A percentile compares a stretch with the other conserved stretches of the same genome.
Conservation (phyloP, 2,329 filamentous ascomycete genomes). For the Neofusicoccum sp. region DNA sequence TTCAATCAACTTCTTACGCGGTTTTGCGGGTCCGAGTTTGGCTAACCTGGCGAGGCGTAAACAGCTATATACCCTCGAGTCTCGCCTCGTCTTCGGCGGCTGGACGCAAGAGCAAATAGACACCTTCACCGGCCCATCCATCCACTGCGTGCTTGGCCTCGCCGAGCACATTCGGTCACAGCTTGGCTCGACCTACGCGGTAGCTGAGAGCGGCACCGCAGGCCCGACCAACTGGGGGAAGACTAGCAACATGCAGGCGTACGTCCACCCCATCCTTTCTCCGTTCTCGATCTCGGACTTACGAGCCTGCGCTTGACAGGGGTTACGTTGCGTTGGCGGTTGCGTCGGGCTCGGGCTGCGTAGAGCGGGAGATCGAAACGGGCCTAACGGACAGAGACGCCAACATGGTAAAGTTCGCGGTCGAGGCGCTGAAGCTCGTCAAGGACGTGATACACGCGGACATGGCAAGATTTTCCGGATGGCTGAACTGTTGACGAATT, state of each 20-base stretch:
- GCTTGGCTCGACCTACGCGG: constrained; percentile 57
- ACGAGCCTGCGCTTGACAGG: constrained; percentile 28
- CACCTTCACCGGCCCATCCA: constrained; percentile 59
- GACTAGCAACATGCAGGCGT: constrained; percentile 57
- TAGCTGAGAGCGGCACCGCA: constrained; percentile 62
- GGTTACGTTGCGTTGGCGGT: constrained; percentile 65
- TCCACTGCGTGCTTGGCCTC: constrained; percentile 55
- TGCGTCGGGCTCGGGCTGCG: constrained; percentile 49
- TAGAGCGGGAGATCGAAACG: constrained; percentile 57
- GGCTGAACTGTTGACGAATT: constrained; percentile 5
- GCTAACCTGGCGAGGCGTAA: too few relatives aligned
- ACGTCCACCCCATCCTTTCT: constrained; percentile 19
- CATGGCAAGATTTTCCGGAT: constrained; percentile 9
- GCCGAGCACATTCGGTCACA: constrained; percentile 56
- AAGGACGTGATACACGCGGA: constrained; percentile 46
- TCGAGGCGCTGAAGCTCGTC: constrained; percentile 56
- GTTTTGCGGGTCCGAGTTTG: not conserved
- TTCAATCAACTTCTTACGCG: not conserved
- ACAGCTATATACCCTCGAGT: constrained; percentile 57
- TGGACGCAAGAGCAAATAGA: constrained; percentile 57
- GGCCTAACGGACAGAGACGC: constrained; percentile 54
- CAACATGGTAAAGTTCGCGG: constrained; percentile 64
- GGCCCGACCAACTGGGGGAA: constrained; percentile 57
- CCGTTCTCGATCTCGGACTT: not conserved
- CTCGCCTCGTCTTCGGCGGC: constrained; percentile 57